A percentile compares a stretch with the other conserved stretches of the same genome.
phyloP scores from a whole-genome alignment of 2,329 filamentous ascomycete genomes.

The Fusarium equiseti region DNA sequence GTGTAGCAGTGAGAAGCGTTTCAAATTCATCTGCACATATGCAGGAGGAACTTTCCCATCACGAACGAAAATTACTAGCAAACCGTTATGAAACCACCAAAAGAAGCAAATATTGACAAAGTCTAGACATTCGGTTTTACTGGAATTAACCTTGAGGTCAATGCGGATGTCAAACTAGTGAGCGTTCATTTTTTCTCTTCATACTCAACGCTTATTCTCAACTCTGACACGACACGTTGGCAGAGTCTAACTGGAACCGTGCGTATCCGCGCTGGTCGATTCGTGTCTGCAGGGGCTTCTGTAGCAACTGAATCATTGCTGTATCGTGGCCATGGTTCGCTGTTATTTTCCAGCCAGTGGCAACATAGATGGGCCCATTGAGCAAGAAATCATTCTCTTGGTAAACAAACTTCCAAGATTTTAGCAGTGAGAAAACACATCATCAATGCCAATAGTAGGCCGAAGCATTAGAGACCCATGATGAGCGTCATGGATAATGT shows the following conservation, averaged over 20 bases:
- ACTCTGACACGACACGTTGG: slow-evolving; percentile 13
- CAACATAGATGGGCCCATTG: slow-evolving; percentile 20
- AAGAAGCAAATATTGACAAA: slow-evolving; percentile 5
- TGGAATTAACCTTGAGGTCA: slow-evolving; percentile 9
- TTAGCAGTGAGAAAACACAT: slow-evolving; percentile 2
- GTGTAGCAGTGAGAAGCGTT: slow-evolving; percentile 8
- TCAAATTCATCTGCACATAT: slow-evolving; percentile 8
- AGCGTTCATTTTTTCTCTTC: slow-evolving; percentile 8
- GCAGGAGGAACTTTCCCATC: neutral
- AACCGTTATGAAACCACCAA: slow-evolving; percentile 9
- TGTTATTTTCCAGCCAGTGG: slow-evolving; percentile 20
- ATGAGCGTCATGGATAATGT: slow-evolving; percentile 1
- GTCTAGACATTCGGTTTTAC: slow-evolving; percentile 8
- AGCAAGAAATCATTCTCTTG: slow-evolving; percentile 1
- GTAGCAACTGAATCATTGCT: neutral
- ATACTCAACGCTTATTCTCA: slow-evolving; percentile 1
- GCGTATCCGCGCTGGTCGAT: neutral
- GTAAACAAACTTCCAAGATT: neutral
- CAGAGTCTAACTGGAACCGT: slow-evolving; percentile 20
- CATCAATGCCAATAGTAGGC: neutral
- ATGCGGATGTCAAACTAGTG: slow-evolving; percentile 16
- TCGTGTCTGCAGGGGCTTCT: slow-evolving; percentile 15
- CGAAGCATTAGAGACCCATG: slow-evolving; percentile 1
- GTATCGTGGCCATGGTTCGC: slow-evolving; percentile 1
- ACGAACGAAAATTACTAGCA: no score